These are phyloP conservation scores for Pinus taeda DNA, from an alignment of 75 land plant genomes.

Conservation along the genomic window DNA sequence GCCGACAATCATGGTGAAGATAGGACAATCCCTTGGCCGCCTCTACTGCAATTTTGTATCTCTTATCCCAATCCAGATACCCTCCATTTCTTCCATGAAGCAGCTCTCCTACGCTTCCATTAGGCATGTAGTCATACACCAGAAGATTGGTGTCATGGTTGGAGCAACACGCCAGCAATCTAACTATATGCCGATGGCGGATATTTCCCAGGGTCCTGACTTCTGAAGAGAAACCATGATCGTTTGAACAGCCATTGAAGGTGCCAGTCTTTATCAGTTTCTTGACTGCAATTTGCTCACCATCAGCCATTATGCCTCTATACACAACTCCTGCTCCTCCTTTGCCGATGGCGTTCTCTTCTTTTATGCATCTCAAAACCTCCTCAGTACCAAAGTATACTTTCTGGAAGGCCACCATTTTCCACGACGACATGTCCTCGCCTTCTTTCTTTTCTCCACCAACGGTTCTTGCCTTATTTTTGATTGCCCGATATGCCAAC, in stretches of 20 bases:
- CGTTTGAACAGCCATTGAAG: constrained; percentile 21
- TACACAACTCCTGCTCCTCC: constrained; percentile 86
- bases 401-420: constrained; percentile 63
- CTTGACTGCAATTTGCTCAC: constrained; percentile 75
- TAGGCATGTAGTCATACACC: constrained; percentile 71
- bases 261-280: constrained; percentile 32
- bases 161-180: constrained; percentile 57
- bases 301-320: constrained; percentile 63
- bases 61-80: constrained; percentile 43
- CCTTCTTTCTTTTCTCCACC: not conserved
- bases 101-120: constrained; percentile 71
- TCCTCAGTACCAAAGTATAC: constrained; percentile 53
- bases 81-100: constrained; percentile 64
- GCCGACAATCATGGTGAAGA: constrained; percentile 70
- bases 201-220: constrained; percentile 64
- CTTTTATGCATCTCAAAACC: constrained; percentile 59
- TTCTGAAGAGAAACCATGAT: constrained; percentile 72
- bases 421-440: constrained; percentile 34
- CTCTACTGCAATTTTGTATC: constrained; percentile 67
- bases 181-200: constrained; percentile 70
- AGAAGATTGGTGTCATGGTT: constrained; percentile 61
- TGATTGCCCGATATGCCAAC: constrained; percentile 39
- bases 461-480: constrained; percentile 8
- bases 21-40: constrained; percentile 66
- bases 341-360: constrained; percentile 71